A percentile compares a stretch with the other conserved stretches of the same genome.
Conservation (phyloP, 2,329 filamentous ascomycete genomes). For the Xylaria sp. region DNA sequence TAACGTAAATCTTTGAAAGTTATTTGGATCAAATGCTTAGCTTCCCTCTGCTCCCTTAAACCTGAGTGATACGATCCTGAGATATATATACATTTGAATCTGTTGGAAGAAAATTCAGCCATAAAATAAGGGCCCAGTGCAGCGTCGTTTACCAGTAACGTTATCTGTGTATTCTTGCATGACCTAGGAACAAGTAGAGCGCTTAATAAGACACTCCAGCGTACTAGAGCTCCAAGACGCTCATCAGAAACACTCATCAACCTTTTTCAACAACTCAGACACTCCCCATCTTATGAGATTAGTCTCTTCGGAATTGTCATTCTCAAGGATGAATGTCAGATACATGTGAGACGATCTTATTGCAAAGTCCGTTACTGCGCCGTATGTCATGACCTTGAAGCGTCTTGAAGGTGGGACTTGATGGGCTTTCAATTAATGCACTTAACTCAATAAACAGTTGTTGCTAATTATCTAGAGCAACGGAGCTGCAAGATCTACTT, state of each 20-base stretch:
- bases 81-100: neutral
- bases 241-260: conserved; percentile 33
- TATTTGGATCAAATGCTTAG: neutral
- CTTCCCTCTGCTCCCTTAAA: neutral
- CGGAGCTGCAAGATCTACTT: conserved; percentile 30
- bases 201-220: no score
- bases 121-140: no score
- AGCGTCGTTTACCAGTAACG: neutral
- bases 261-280: conserved; percentile 21
- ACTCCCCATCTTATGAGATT: conserved; percentile 23
- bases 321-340: conserved; percentile 20
- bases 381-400: conserved; percentile 32
- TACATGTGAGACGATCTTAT: conserved; percentile 15
- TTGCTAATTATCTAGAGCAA: conserved; percentile 28
- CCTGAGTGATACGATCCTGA: neutral
- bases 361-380: conserved; percentile 11
- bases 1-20: neutral
- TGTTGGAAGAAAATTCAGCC: neutral
- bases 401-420: conserved; percentile 18
- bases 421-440: conserved; percentile 27
- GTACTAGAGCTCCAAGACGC: neutral
- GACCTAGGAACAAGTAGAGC: neutral
- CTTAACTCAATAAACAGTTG: conserved; percentile 5
- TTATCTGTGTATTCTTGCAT: neutral
- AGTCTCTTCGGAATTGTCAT: conserved; percentile 10